Evolutionary conservation across 2,329 filamentous ascomycete genomes (phyloP).

Genomic region (Colletotrichum musae): DNA sequence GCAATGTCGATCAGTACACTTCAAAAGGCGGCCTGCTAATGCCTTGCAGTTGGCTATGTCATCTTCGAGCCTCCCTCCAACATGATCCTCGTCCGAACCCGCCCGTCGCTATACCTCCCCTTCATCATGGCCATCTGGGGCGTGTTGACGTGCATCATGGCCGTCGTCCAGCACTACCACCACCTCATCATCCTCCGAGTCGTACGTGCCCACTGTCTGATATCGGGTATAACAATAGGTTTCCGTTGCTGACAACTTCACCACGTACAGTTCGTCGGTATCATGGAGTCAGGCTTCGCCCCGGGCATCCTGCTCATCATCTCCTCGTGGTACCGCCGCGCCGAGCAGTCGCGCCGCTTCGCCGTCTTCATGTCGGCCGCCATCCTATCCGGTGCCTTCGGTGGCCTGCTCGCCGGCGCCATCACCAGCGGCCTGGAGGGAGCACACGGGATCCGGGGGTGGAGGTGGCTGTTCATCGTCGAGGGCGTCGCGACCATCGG

Average conservation of each 20-base stretch:
- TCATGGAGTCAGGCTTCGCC: conserved; percentile 72
- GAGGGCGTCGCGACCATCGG: conserved; percentile 77
- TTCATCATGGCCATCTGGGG: conserved; percentile 43
- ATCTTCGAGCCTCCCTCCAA: conserved; percentile 48
- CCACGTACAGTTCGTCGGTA: conserved; percentile 56
- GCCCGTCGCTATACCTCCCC: conserved; percentile 24
- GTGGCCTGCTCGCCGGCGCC: conserved; percentile 72
- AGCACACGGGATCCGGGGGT: conserved; percentile 61
- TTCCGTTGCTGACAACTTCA: background rate
- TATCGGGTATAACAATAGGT: too few species aligned
- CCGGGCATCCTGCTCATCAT: conserved; percentile 73
- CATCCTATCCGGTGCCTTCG: conserved; percentile 77
- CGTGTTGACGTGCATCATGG: conserved; percentile 46
- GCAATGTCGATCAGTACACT: background rate
- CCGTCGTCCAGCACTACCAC: conserved; percentile 41
- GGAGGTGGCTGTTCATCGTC: conserved; percentile 71
- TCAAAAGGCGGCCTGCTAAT: background rate
- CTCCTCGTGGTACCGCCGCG: conserved; percentile 74
- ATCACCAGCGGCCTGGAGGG: conserved; percentile 71
- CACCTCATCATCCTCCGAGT: conserved; percentile 53
- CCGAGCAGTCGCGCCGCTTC: conserved; percentile 50
- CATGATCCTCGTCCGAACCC: conserved; percentile 33
- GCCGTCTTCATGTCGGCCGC: conserved; percentile 82
- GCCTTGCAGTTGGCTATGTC: conserved; percentile 43
- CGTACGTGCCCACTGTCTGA: conserved; percentile 43